A percentile compares a stretch with the other conserved stretches of the same genome.
Conservation (phyloP, 306 rosid genomes). For the Ceratonia siliqua region DNA sequence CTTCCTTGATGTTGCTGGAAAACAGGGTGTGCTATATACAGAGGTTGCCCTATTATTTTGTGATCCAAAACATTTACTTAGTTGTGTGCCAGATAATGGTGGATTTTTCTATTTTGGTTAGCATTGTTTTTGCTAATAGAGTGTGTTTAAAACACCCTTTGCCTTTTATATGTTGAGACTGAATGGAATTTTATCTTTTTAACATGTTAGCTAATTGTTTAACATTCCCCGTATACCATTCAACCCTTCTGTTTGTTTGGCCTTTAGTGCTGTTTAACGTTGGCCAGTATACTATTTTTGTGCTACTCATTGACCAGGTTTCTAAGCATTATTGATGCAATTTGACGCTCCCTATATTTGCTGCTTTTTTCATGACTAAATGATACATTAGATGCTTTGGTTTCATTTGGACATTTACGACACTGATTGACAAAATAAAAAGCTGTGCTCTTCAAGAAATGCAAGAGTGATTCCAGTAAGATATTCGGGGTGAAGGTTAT, state of each 20-base stretch:
- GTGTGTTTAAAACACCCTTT: background rate
- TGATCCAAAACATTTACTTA: background rate
- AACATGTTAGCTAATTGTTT: background rate
- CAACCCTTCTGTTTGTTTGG: background rate
- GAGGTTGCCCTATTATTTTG: background rate
- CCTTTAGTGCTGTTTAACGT: background rate
- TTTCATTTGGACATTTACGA: background rate
- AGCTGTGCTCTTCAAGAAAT: background rate
- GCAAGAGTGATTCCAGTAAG: background rate
- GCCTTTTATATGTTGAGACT: background rate
- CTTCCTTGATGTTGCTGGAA: constrained; percentile 14
- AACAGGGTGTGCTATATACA: background rate
- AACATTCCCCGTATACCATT: background rate
- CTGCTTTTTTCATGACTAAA: background rate
- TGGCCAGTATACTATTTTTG: background rate
- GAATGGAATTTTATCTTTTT: background rate
- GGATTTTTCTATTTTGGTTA: background rate
- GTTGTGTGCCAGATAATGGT: background rate
- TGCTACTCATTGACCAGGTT: background rate
- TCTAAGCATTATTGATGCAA: background rate
- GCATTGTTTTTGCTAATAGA: background rate
- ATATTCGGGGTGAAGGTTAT: background rate
- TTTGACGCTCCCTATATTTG: background rate
- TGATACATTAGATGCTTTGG: background rate
- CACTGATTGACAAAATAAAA: background rate